Evolutionary conservation across 1,284 basidiomycete species (phyloP).

Genomic region (Neonothopanus nambi): DNA sequence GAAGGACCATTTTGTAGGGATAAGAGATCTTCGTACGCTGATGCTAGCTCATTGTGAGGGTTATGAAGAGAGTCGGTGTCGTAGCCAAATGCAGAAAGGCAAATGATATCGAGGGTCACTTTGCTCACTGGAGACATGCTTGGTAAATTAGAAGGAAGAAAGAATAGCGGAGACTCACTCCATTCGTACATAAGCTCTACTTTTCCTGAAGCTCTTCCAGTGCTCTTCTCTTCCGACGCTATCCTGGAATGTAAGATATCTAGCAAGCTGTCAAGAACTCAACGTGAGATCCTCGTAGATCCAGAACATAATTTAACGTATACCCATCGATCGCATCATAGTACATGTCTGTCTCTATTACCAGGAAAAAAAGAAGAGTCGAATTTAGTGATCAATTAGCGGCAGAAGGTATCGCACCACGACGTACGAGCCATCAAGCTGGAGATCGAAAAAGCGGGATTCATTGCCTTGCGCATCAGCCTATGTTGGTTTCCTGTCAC

Average conservation of each 20-base stretch:
- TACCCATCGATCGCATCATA: conserved; percentile 47
- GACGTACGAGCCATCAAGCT: conserved; percentile 47
- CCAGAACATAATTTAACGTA: conserved; percentile 1
- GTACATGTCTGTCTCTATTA: conserved; percentile 49
- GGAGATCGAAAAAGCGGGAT: conserved; percentile 48
- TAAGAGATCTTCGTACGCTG: conserved; percentile 45
- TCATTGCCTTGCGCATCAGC: conserved; percentile 50
- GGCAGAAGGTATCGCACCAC: too few species aligned
- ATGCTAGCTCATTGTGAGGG: conserved; percentile 46
- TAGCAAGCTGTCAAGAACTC: conserved; percentile 35
- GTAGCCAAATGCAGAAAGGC: conserved; percentile 50
- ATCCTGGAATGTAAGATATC: conserved; percentile 33
- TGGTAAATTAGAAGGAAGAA: neutral
- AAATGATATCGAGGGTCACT: conserved; percentile 52
- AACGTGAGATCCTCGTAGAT: neutral
- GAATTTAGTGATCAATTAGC: too few species aligned
- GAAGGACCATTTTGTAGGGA: conserved; percentile 41
- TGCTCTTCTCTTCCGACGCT: neutral
- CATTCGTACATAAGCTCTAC: conserved; percentile 45
- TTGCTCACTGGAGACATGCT: conserved; percentile 41
- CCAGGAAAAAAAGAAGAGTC: neutral
- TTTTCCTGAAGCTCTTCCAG: conserved; percentile 23
- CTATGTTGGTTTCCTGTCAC: conserved; percentile 48
- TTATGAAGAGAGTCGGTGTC: conserved; percentile 45
- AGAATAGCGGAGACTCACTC: conserved; percentile 34